A percentile compares a stretch with the other conserved stretches of the same genome.
Conservation (phyloP, 2,329 filamentous ascomycete genomes). For the Rhinocladiella similis region DNA sequence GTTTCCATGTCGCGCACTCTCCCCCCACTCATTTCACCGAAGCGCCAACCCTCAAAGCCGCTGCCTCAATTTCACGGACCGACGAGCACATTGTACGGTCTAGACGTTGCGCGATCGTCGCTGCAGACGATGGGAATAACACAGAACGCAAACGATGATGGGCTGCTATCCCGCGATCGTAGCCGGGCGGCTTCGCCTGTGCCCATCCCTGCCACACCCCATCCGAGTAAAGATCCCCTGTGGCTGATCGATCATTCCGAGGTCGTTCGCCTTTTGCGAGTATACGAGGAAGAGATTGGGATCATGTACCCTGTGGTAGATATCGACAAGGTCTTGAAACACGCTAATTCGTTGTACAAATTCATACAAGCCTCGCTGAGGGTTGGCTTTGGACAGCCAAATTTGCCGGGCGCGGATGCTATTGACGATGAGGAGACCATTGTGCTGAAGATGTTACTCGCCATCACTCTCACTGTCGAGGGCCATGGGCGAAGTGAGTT, state of each 20-base stretch:
- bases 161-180: conserved; percentile 51
- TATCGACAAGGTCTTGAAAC: conserved; percentile 68
- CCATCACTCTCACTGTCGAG: conserved; percentile 74
- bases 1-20: conserved; percentile 25
- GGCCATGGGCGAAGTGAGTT: conserved; percentile 75
- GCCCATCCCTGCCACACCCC: conserved; percentile 33
- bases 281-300: conserved; percentile 88
- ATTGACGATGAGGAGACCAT: conserved; percentile 66
- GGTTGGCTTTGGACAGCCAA: conserved; percentile 58
- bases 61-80: conserved; percentile 76
- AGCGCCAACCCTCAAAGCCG: conserved; percentile 51
- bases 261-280: conserved; percentile 71
- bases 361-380: conserved; percentile 70
- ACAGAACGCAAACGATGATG: conserved; percentile 62
- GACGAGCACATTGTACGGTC: conserved; percentile 80
- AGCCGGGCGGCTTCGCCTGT: conserved; percentile 52
- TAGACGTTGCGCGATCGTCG: conserved; percentile 83
- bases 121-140: conserved; percentile 87
- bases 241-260: conserved; percentile 78
- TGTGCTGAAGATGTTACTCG: conserved; percentile 80
- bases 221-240: conserved; percentile 69
- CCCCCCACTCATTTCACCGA: conserved; percentile 29
- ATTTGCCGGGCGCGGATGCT: conserved; percentile 56
- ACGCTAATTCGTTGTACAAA: conserved; percentile 68
- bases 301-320: conserved; percentile 88